Percentiles rank a stretch among this genome's conserved stretches.
Conservation (phyloP, 306 rosid species). For the Albizia julibrissin region DNA sequence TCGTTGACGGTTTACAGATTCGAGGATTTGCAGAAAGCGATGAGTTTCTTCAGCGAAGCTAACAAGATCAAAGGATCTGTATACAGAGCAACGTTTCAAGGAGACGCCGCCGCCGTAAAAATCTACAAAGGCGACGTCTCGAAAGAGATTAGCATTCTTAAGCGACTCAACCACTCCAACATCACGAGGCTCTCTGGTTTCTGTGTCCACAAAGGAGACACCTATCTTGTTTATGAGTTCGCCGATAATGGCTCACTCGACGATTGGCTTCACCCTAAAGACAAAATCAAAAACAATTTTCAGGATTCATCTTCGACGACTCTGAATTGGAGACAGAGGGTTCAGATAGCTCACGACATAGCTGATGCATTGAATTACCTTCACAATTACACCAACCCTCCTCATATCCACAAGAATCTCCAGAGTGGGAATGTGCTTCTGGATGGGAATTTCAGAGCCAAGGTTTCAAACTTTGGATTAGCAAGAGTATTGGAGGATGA, state of each 20-base stretch:
- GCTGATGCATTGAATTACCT: slow-evolving; percentile 75
- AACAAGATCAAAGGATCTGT: slow-evolving; percentile 62
- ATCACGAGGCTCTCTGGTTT: slow-evolving; percentile 74
- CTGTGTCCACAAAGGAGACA: slow-evolving; percentile 62
- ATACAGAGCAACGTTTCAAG: slow-evolving; percentile 60
- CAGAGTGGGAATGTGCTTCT: slow-evolving; percentile 64
- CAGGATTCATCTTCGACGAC: neutral
- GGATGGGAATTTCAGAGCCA: slow-evolving; percentile 57
- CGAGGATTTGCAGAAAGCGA: slow-evolving; percentile 54
- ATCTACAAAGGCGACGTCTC: slow-evolving; percentile 67
- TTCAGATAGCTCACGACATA: slow-evolving; percentile 69
- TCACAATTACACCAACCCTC: slow-evolving; percentile 64
- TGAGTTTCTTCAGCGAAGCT: slow-evolving; percentile 50
- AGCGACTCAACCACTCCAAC: slow-evolving; percentile 69
- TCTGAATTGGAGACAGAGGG: slow-evolving; percentile 67
- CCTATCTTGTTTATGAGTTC: slow-evolving; percentile 74
- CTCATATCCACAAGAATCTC: slow-evolving; percentile 67
- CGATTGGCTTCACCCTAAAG: slow-evolving; percentile 45
- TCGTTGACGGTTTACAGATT: slow-evolving; percentile 54
- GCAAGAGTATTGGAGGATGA: slow-evolving; percentile 53
- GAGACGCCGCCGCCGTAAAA: slow-evolving; percentile 79
- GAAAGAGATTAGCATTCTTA: slow-evolving; percentile 61
- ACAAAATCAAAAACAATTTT: neutral
- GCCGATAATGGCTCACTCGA: slow-evolving; percentile 60
- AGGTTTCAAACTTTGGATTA: slow-evolving; percentile 64